A percentile compares a stretch with the other conserved stretches of the same genome.
Evolutionary conservation across 257 asterid species (phyloP).

Genomic region (Solanum corneliomulleri): DNA sequence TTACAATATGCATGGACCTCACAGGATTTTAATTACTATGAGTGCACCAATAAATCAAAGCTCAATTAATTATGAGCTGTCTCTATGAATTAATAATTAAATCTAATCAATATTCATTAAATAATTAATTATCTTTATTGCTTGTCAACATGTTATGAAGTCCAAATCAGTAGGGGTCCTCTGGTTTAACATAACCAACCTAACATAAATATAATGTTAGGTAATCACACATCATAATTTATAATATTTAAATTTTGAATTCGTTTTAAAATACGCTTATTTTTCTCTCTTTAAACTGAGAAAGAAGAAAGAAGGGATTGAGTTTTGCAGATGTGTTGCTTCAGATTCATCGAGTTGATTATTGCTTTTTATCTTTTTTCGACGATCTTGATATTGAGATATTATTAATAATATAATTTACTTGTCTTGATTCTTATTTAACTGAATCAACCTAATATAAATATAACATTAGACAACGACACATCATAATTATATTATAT

Average conservation of each 20-base stretch:
- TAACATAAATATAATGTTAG: neutral
- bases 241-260: too few species aligned
- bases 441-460: too few species aligned
- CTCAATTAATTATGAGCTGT: neutral
- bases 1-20: neutral
- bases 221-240: neutral
- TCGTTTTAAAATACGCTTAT: accelerated
- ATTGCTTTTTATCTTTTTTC: neutral
- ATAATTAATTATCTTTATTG: neutral
- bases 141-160: neutral
- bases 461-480: too few species aligned
- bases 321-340: neutral
- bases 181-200: neutral
- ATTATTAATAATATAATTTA: too few species aligned
- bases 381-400: neutral
- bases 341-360: too few species aligned
- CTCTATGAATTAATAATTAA: neutral
- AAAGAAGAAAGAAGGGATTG: neutral
- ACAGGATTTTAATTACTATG: neutral
- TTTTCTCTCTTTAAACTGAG: neutral
- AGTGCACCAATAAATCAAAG: neutral
- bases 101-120: neutral
- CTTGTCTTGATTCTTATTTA: too few species aligned
- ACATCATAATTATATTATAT: neutral
- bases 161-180: neutral